These are phyloP conservation scores for Amorphotheca resinae DNA, from an alignment of 495 filamentous ascomycete species.

Conservation along the genomic window DNA sequence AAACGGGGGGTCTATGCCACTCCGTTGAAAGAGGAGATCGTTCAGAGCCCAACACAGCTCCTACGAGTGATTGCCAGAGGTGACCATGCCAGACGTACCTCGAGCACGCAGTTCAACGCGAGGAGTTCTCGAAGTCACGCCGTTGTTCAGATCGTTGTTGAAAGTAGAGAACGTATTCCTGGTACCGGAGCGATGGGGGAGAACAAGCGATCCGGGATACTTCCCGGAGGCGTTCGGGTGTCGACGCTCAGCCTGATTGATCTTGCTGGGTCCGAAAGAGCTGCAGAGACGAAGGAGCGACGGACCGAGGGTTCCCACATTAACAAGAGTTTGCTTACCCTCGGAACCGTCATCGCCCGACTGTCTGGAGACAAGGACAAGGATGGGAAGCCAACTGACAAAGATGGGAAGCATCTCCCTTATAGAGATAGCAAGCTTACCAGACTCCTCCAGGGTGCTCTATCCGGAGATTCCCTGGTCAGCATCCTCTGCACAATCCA, in stretches of 20 bases:
- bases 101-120: conserved; percentile 91
- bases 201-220: conserved; percentile 60
- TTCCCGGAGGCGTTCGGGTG: conserved; percentile 85
- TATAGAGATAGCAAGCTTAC: conserved; percentile 97
- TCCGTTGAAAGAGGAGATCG: conserved; percentile 94
- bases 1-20: conserved; percentile 95
- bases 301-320: conserved; percentile 94
- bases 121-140: conserved; percentile 95
- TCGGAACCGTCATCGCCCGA: conserved; percentile 88
- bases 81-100: conserved; percentile 77
- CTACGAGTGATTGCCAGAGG: conserved; percentile 90
- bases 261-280: conserved; percentile 89
- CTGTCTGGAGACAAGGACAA: conserved; percentile 78
- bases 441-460: conserved; percentile 76
- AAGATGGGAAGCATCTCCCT: conserved; percentile 79
- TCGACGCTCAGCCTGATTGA: conserved; percentile 94
- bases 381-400: conserved; percentile 57
- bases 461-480: conserved; percentile 87
- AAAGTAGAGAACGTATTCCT: conserved; percentile 76
- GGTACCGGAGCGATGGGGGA: conserved; percentile 41
- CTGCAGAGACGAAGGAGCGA: conserved; percentile 88
- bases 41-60: conserved; percentile 92
- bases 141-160: conserved; percentile 96
- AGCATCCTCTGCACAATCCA: conserved; percentile 96
- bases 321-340: conserved; percentile 90